phyloP scores from a whole-genome alignment of 2,329 filamentous ascomycete genomes.

The Bisporella sp. region DNA sequence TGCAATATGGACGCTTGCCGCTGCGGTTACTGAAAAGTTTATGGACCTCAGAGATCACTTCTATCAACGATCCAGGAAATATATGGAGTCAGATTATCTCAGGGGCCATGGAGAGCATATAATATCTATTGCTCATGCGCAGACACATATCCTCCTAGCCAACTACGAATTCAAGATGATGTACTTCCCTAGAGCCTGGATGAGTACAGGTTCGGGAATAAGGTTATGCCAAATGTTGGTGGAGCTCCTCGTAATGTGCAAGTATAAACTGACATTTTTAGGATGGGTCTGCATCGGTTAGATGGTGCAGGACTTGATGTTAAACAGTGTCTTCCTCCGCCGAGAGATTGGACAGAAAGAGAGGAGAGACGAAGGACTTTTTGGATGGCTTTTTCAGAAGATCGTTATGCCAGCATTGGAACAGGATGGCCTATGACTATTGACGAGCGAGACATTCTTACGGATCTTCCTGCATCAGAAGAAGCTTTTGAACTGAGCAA shows the following conservation, averaged over 20 bases:
- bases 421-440: conserved; percentile 96
- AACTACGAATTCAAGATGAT: conserved; percentile 96
- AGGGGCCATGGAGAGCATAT: conserved; percentile 87
- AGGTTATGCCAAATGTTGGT: conserved; percentile 75
- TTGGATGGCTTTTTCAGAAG: conserved; percentile 88
- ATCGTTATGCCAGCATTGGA: conserved; percentile 90
- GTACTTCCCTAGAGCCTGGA: conserved; percentile 94
- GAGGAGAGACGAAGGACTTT: conserved; percentile 90
- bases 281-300: conserved; percentile 85
- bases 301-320: conserved; percentile 81
- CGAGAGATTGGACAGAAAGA: conserved; percentile 87
- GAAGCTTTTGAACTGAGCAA: conserved; percentile 78
- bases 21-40: conserved; percentile 77
- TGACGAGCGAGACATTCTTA: conserved; percentile 86
- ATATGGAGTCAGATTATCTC: conserved; percentile 82
- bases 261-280: conserved; percentile 46
- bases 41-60: conserved; percentile 75
- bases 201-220: conserved; percentile 78
- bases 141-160: conserved; percentile 73
- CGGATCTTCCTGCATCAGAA: conserved; percentile 76
- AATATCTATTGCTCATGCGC: conserved; percentile 78
- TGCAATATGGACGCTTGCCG: conserved; percentile 94
- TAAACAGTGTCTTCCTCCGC: conserved; percentile 81
- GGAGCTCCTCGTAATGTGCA: conserved; percentile 35
- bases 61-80: conserved; percentile 84